Conservation (phyloP, 305 asterid genomes). For the Ilex paraguariensis region DNA sequence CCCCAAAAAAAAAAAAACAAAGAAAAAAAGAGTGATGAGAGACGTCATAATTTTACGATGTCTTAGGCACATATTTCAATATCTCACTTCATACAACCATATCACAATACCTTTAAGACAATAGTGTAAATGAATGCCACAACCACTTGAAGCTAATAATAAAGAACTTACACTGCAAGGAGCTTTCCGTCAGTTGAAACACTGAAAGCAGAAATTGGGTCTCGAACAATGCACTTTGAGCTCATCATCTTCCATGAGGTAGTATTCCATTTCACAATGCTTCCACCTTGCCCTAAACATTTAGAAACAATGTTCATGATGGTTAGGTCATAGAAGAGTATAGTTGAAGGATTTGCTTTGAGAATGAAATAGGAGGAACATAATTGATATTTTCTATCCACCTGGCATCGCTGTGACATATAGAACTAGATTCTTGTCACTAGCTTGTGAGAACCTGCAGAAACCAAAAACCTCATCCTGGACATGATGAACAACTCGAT, state of each 20-base stretch:
- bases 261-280: conserved; percentile 67
- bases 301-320: conserved; percentile 7
- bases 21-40: neutral
- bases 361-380: neutral
- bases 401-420: conserved; percentile 62
- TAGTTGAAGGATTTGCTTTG: neutral
- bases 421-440: conserved; percentile 52
- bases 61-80: no score
- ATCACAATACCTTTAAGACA: no score
- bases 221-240: conserved; percentile 53
- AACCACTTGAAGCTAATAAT: neutral
- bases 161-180: conserved; percentile 66
- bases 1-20: neutral
- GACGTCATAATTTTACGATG: no score
- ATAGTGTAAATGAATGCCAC: neutral
- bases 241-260: conserved; percentile 65
- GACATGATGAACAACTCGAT: neutral
- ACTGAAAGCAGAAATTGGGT: conserved; percentile 73
- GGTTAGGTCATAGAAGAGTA: neutral
- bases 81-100: no score
- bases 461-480: conserved; percentile 73
- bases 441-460: conserved; percentile 62
- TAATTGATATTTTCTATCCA: conserved; percentile 14
- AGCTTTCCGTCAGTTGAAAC: conserved; percentile 83
- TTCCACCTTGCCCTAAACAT: conserved; percentile 49